Conservation (phyloP, 129 eudicot species). For the Flaveria ramosissima region DNA sequence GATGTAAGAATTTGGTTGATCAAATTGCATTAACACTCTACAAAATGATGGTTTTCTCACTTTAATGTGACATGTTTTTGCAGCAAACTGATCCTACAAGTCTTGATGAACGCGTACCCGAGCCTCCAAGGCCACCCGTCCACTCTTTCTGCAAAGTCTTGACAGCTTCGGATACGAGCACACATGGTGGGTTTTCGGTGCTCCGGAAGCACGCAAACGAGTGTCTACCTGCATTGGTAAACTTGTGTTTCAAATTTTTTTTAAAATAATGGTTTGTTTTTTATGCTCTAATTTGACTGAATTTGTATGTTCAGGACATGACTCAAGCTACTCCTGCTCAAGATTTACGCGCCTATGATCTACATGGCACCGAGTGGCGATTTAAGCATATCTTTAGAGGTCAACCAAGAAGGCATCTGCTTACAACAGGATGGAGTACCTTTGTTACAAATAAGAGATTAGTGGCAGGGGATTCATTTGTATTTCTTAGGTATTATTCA, state of each 20-base stretch:
- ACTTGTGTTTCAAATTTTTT: background rate
- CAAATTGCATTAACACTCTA: background rate
- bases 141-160: conserved; percentile 85
- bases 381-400: conserved; percentile 95
- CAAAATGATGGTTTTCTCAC: background rate
- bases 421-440: conserved; percentile 97
- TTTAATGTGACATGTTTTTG: conserved; percentile 12
- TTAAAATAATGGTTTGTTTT: background rate
- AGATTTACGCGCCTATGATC: conserved; percentile 77
- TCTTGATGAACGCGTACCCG: conserved; percentile 50
- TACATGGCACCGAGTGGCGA: conserved; percentile 82
- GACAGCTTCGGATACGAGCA: conserved; percentile 96
- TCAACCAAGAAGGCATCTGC: conserved; percentile 95
- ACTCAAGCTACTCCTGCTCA: conserved; percentile 80
- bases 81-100: conserved; percentile 78
- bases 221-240: conserved; percentile 87
- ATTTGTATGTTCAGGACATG: conserved; percentile 65
- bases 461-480: conserved; percentile 92
- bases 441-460: conserved; percentile 88
- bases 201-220: conserved; percentile 86
- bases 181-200: conserved; percentile 97
- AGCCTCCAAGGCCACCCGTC: conserved; percentile 64
- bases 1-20: conserved; percentile 56
- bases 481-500: conserved; percentile 64
- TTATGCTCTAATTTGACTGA: background rate